These are phyloP conservation scores for Suillus americanus DNA, from an alignment of 768 basidiomycete species.

Conservation along the genomic window DNA sequence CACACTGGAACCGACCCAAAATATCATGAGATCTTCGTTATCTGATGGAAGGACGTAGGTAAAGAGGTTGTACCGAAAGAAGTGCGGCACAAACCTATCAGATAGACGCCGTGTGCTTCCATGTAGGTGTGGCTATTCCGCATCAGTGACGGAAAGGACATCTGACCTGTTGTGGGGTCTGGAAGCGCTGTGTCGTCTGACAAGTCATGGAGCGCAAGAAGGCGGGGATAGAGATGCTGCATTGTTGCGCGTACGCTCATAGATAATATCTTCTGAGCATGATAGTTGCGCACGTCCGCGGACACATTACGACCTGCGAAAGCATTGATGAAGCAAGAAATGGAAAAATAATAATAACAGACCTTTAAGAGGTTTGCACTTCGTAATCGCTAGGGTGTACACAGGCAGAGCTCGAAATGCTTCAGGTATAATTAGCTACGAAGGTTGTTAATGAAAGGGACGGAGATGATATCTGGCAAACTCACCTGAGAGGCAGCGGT, in stretches of 20 bases:
- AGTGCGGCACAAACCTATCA: slow-evolving; percentile 63
- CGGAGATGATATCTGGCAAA: background rate
- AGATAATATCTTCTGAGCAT: slow-evolving; percentile 72
- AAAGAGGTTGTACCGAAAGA: slow-evolving; percentile 3
- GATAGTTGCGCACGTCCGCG: slow-evolving; percentile 90
- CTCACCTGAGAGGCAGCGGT: slow-evolving; percentile 77
- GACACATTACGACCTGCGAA: slow-evolving; percentile 76
- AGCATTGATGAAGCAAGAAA: slow-evolving; percentile 6
- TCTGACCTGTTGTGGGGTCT: slow-evolving; percentile 52
- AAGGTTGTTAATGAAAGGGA: slow-evolving; percentile 8
- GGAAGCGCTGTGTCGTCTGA: slow-evolving; percentile 70
- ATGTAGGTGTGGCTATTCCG: slow-evolving; percentile 82
- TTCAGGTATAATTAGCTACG: slow-evolving; percentile 91
- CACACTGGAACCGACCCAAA: slow-evolving; percentile 87
- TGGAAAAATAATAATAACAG: slow-evolving; percentile 10
- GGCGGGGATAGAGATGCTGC: slow-evolving; percentile 81
- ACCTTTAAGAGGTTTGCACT: slow-evolving; percentile 95
- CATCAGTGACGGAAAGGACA: slow-evolving; percentile 76
- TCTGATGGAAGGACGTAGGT: slow-evolving; percentile 44
- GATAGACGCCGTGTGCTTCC: slow-evolving; percentile 89
- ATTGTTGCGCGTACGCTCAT: slow-evolving; percentile 70
- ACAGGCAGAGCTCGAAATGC: slow-evolving; percentile 85
- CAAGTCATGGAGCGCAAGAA: slow-evolving; percentile 88
- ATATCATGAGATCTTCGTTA: slow-evolving; percentile 82
- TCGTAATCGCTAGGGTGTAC: slow-evolving; percentile 77